phyloP scores from a whole-genome alignment of 352 stramenopile species.

The Globisporangium alternatum region DNA sequence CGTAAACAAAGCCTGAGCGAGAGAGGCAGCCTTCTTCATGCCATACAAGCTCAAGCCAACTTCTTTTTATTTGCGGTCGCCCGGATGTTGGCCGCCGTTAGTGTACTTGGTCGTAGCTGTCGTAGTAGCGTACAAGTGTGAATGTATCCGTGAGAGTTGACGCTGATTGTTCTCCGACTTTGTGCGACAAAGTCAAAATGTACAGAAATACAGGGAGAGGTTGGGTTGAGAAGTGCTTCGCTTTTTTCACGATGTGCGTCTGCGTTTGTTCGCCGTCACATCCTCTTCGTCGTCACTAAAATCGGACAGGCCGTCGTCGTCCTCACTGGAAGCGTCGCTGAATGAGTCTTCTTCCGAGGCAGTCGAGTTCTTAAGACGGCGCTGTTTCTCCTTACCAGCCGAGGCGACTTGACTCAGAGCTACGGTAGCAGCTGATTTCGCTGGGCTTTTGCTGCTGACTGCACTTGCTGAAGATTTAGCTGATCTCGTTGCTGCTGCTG shows the following conservation, averaged over 20 bases:
- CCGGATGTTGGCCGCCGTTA: background rate
- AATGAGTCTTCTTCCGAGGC: background rate
- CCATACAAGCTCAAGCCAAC: too few relatives aligned
- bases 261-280: constrained; percentile 8
- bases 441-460: background rate
- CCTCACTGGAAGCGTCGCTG: background rate
- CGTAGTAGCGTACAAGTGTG: too few relatives aligned
- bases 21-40: background rate
- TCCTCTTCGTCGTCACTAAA: constrained; percentile 16
- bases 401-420: too few relatives aligned
- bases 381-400: background rate
- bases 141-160: too few relatives aligned
- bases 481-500: background rate
- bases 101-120: too few relatives aligned
- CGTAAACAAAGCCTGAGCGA: background rate
- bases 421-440: too few relatives aligned
- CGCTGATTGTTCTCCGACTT: too few relatives aligned
- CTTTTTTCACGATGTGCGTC: background rate
- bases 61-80: background rate
- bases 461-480: too few relatives aligned
- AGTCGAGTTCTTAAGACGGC: background rate
- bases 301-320: constrained; percentile 13
- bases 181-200: too few relatives aligned
- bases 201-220: too few relatives aligned
- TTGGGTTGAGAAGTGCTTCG: too few relatives aligned